A percentile compares a stretch with the other conserved stretches of the same genome.
Evolutionary conservation across 1,139 yeast species (phyloP).

Genomic region (Pneumocystis jirovecii): DNA sequence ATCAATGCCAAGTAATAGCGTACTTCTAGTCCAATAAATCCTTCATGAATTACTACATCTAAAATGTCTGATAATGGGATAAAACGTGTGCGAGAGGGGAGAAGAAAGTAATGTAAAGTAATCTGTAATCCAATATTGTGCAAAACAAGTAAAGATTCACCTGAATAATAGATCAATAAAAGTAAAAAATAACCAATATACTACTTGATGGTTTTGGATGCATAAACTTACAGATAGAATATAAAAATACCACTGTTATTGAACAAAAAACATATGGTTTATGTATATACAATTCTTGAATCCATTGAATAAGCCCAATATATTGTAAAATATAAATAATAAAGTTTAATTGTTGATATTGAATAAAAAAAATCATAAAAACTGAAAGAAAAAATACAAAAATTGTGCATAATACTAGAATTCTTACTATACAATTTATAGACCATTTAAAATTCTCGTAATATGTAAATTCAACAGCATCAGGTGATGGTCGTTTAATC

Average conservation of each 20-base stretch:
- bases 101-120: background rate
- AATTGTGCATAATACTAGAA: background rate
- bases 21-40: slow-evolving; percentile 14
- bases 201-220: background rate
- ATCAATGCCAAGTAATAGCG: slow-evolving; percentile 14
- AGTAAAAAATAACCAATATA: background rate
- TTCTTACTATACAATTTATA: background rate
- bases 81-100: slow-evolving; percentile 3
- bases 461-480: background rate
- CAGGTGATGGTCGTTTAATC: background rate
- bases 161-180: background rate
- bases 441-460: background rate
- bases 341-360: background rate
- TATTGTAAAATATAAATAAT: background rate
- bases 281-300: background rate
- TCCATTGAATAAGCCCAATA: background rate
- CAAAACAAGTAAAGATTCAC: background rate
- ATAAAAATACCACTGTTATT: background rate
- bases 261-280: background rate
- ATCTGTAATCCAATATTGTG: background rate
- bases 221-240: background rate
- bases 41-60: slow-evolving; percentile 15
- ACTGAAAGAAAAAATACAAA: background rate
- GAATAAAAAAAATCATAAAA: background rate
- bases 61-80: slow-evolving; percentile 14